Evolutionary conservation across 83 land plant genomes (phyloP), one percentile per base, ranked within the genome.

Genomic region (Picea abies): DNA sequence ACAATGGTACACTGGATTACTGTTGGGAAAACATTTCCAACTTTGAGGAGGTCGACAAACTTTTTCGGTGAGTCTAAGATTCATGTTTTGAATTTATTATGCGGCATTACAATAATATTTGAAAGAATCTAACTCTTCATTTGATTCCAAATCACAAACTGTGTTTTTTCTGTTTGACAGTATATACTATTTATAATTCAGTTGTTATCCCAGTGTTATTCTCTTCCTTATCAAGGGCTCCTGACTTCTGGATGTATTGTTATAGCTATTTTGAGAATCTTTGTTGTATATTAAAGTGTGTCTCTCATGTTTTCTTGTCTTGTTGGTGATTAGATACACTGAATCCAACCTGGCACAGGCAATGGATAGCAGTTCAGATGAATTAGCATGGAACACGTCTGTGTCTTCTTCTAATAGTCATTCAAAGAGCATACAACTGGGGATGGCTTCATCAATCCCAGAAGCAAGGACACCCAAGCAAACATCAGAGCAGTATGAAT

Each of bases 11-110:
- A 64, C 71, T 84, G 69, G 85, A 84, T 26, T 84, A 63, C 41
- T 23, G 82, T 32, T 79, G 81, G 82, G 85, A 68, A 68, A 79
- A 79, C 75, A 84, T 77, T 66, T 67, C 65, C 75, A 65, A 84
- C 58, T 65, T 84, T 44, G 85, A 84, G 41, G 85, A 84, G 70
- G 80, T 84, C 7, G 85, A 79, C 20, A 83, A 65, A 79, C 68
- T 79, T 8, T 83, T 83, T 66, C 37, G 62, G 85, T 83, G 80
- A 79, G 85, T 79, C 41, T 49, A 37, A 20, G 44, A 25, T 76
- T 63, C 44, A 60, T 32, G 47, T 12, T 52, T 71, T 4, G 19
- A 29, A 15, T 78, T 60, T 20, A 23, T 63, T 60, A 14, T 76
- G 5, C 17, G 52, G 12, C 60, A 49, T 49, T 56, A 52, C 32